phyloP scores from a whole-genome alignment of 176 grass and related monocot genomes.

The Triticum dicoccoides region DNA sequence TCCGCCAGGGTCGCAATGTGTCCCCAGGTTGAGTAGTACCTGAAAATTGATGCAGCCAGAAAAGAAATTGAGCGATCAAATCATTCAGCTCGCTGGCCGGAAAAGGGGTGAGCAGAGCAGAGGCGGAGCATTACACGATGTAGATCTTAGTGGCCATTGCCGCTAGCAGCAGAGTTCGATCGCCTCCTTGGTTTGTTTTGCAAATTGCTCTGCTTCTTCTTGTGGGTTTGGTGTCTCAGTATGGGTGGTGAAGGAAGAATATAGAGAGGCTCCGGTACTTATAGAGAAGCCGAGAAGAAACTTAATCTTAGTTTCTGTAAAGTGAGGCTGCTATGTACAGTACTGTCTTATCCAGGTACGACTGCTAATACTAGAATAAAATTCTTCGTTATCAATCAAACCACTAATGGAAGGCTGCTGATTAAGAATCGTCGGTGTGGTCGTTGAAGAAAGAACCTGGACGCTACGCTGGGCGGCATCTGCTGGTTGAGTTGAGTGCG shows the following conservation, averaged over 20 bases:
- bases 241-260: background rate
- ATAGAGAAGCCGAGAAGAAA: background rate
- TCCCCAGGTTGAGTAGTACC: slow-evolving; percentile 35
- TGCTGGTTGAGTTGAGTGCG: background rate
- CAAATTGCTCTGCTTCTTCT: background rate
- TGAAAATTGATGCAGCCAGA: background rate
- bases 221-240: background rate
- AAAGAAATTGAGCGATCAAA: background rate
- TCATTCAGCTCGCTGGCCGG: background rate
- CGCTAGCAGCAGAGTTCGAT: background rate
- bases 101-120: background rate
- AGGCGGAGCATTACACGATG: slow-evolving; percentile 47
- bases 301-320: no score
- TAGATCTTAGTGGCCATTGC: slow-evolving; percentile 53
- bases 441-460: background rate
- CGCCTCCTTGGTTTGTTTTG: background rate
- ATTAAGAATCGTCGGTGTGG: background rate
- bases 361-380: no score
- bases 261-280: background rate
- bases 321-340: background rate
- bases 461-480: background rate
- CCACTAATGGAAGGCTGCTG: background rate
- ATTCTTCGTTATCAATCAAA: no score
- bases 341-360: background rate
- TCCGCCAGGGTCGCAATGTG: slow-evolving; percentile 37